Evolutionary conservation across 805 yeast genomes (phyloP).

Genomic region (Blastobotrys peoriensis): DNA sequence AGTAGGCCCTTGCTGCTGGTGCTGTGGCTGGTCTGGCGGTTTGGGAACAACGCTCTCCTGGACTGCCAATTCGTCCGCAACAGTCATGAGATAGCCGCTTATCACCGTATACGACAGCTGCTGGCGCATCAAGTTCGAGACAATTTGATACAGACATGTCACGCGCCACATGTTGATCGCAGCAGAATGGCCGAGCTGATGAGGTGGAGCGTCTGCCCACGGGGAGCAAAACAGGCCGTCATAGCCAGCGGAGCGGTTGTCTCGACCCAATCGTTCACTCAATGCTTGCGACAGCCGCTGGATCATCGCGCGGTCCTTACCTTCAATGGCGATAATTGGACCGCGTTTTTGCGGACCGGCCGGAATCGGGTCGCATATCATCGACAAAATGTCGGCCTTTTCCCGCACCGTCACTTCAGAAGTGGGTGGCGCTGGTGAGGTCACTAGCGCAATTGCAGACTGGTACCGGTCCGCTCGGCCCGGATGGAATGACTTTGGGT

Average conservation of each 20-base stretch:
- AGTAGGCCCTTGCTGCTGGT: not conserved
- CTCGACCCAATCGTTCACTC: slow-evolving; percentile 7
- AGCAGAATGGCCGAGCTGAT: slow-evolving; percentile 10
- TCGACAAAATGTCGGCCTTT: slow-evolving; percentile 21
- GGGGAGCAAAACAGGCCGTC: slow-evolving; percentile 9
- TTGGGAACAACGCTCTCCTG: slow-evolving; percentile 4
- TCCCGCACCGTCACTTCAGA: slow-evolving; percentile 17
- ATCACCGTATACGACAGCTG: slow-evolving; percentile 11
- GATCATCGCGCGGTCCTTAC: slow-evolving; percentile 14
- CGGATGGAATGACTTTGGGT: slow-evolving; percentile 15
- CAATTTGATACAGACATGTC: slow-evolving; percentile 22
- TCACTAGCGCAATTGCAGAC: slow-evolving; percentile 15
- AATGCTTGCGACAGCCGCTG: slow-evolving; percentile 7
- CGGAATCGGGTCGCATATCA: slow-evolving; percentile 17
- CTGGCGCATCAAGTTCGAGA: slow-evolving; percentile 13
- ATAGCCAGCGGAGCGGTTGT: not conserved
- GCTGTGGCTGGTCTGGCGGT: not conserved
- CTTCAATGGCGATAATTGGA: slow-evolving; percentile 18
- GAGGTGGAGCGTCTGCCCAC: slow-evolving; percentile 12
- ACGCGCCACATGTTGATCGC: slow-evolving; percentile 23
- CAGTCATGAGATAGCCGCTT: slow-evolving; percentile 21
- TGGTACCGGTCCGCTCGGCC: slow-evolving; percentile 17
- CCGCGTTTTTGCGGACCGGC: slow-evolving; percentile 1
- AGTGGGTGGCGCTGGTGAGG: slow-evolving; percentile 1
- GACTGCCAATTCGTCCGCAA: slow-evolving; percentile 21